Base-by-base conservation (phyloP, 345 rosid genomes). In the Mangifera indica region DNA sequence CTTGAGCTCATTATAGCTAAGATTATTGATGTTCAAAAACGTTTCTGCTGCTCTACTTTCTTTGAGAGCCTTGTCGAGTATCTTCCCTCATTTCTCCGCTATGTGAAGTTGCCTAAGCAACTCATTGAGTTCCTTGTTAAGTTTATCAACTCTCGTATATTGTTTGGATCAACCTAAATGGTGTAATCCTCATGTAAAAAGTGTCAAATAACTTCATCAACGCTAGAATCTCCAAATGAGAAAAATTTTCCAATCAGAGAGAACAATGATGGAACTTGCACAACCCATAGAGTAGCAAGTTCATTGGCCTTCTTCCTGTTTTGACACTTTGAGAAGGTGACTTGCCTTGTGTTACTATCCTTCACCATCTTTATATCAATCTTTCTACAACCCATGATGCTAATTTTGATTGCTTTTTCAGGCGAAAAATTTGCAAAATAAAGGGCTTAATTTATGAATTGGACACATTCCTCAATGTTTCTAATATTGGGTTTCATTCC, bases 321-420 rank as follows among this genome's bases (percentile, higher is more conserved):
- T 52, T 89, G 78, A 4, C 92, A 87, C 73, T 86, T 87, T 0
- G 95, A 89, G 61, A 89, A 89, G 34, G 92, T 89, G 12, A 89
- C 95, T 24, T 89, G 90, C 76, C 89, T 78, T 20, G 89, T 66
- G 82, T 80, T 76, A 71, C 79, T 80, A 74, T 89, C 82, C 53
- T 80, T 83, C 61, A 87, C 90, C 79, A 83, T 73, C 69, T 82
- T 76, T 79, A 89, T 89, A 83, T 87, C 81, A 63, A 89, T 86
- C 83, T 85, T 89, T 74, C 83, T 80, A 51, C 89, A 75, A 46
- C 92, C 91, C 95, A 87, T 89, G 63, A 4, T 71, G 51, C 25
- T 13, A 44, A 5, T 1, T 48, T 46, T 13, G 29, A 10, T n/a
- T 51, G 11, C 42, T 21, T 42, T 66, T 59, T 53, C 20, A 51